A percentile compares a stretch with the other conserved stretches of the same genome.
Conservation (phyloP, 2,329 filamentous ascomycete genomes). For the Hymenoscyphus infarciens region DNA sequence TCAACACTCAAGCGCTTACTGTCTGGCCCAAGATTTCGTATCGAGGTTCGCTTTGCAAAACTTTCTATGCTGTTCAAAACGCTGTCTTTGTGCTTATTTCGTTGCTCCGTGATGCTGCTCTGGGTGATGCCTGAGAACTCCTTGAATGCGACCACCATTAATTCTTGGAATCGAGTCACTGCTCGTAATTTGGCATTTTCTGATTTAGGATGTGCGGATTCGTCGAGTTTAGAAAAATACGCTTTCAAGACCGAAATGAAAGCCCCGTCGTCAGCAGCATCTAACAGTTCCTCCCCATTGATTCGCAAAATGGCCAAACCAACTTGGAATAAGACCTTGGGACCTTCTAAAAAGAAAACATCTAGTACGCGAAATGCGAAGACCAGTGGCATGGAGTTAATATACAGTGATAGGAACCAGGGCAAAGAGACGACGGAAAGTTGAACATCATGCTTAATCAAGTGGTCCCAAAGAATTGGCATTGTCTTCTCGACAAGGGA, state of each 20-base stretch:
- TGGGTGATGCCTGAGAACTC: constrained; percentile 97
- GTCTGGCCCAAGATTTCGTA: constrained; percentile 90
- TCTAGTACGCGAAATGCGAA: constrained; percentile 96
- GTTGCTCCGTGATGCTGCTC: constrained; percentile 81
- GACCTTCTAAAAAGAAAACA: constrained; percentile 96
- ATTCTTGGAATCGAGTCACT: constrained; percentile 92
- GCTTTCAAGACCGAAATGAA: constrained; percentile 95
- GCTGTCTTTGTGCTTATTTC: constrained; percentile 87
- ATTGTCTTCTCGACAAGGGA: constrained; percentile 98
- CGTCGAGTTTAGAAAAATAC: constrained; percentile 89
- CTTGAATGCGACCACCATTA: constrained; percentile 99
- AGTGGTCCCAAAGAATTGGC: constrained; percentile 96
- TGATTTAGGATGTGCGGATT: constrained; percentile 92
- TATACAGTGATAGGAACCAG: constrained; percentile 97
- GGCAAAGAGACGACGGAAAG: constrained; percentile 94
- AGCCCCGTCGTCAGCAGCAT: constrained; percentile 89
- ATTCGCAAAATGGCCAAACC: constrained; percentile 94
- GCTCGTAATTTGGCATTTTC: constrained; percentile 92
- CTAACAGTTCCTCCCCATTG: constrained; percentile 92
- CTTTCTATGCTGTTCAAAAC: constrained; percentile 95
- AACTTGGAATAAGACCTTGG: constrained; percentile 95
- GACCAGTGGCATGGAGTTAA: constrained; percentile 98
- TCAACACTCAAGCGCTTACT: constrained; percentile 85
- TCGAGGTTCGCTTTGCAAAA: constrained; percentile 94
- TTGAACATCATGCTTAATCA: constrained; percentile 96